Conservation (phyloP, 257 asterid genomes). For the Solanum stenotomum region DNA sequence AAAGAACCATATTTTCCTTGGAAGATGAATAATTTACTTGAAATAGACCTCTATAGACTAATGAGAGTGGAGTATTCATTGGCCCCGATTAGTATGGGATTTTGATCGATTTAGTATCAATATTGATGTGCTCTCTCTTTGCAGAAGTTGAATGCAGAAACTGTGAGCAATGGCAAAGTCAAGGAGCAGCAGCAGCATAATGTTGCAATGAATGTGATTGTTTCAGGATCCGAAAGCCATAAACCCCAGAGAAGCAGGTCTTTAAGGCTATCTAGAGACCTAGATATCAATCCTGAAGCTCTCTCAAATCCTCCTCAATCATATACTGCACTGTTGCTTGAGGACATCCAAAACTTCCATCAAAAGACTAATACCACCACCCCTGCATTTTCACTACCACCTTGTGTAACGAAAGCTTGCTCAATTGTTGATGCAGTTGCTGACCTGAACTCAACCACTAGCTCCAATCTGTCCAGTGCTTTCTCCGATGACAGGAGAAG, state of each 20-base stretch:
- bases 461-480: conserved; percentile 28
- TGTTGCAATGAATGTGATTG: conserved; percentile 37
- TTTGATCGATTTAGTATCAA: neutral
- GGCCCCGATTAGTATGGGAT: neutral
- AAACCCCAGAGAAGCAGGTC: conserved; percentile 59
- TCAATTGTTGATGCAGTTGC: conserved; percentile 97
- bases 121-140: neutral
- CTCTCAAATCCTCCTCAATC: conserved; percentile 45
- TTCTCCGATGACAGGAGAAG: conserved; percentile 30
- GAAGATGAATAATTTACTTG: neutral
- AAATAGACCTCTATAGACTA: neutral
- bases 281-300: conserved; percentile 59
- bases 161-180: conserved; percentile 4
- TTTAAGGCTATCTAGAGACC: conserved; percentile 61
- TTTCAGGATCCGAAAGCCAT: conserved; percentile 33
- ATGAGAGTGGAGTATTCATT: neutral
- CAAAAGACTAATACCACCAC: conserved; percentile 45
- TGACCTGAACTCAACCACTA: conserved; percentile 74
- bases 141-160: conserved; percentile 43
- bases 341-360: conserved; percentile 95
- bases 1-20: neutral
- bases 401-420: conserved; percentile 79
- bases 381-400: conserved; percentile 47
- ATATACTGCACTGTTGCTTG: conserved; percentile 69
- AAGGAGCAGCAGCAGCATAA: conserved; percentile 24